phyloP scores from a whole-genome alignment of 2,329 filamentous ascomycete species.

The Epichloe amarillans region DNA sequence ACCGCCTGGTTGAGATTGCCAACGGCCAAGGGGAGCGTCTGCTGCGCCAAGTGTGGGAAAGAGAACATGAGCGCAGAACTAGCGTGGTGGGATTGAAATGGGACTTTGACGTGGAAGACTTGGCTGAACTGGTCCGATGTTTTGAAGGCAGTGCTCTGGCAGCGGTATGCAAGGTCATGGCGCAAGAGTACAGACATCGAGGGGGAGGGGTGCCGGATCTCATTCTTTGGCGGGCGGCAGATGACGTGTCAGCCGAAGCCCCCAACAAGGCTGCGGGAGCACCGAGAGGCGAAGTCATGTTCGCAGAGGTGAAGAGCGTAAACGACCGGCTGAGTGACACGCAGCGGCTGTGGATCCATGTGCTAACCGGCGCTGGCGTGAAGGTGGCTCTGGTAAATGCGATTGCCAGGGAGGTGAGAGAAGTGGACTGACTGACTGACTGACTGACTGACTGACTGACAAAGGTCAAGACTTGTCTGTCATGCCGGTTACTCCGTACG shows the following conservation, averaged over 20 bases:
- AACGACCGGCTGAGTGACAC: constrained; percentile 95
- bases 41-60: constrained; percentile 53
- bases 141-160: constrained; percentile 73
- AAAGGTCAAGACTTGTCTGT: no score
- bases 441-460: no score
- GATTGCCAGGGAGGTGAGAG: constrained; percentile 37
- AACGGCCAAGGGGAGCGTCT: constrained; percentile 64
- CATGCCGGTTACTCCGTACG: no score
- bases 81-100: constrained; percentile 89
- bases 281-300: constrained; percentile 52
- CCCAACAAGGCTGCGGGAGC: constrained; percentile 13
- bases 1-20: constrained; percentile 69
- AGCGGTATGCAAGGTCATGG: constrained; percentile 82
- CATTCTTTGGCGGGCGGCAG: constrained; percentile 59
- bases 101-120: constrained; percentile 68
- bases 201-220: constrained; percentile 80
- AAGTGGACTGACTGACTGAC: constrained; percentile 18
- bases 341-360: constrained; percentile 93
- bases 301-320: constrained; percentile 66
- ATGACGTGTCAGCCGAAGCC: neutral
- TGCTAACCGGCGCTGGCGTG: constrained; percentile 72
- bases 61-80: constrained; percentile 56
- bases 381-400: constrained; percentile 69
- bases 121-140: constrained; percentile 65
- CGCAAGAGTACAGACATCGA: constrained; percentile 81